These are phyloP conservation scores for Cyberlindnera galapagoensis DNA, from an alignment of 805 yeast species.

Conservation along the genomic window DNA sequence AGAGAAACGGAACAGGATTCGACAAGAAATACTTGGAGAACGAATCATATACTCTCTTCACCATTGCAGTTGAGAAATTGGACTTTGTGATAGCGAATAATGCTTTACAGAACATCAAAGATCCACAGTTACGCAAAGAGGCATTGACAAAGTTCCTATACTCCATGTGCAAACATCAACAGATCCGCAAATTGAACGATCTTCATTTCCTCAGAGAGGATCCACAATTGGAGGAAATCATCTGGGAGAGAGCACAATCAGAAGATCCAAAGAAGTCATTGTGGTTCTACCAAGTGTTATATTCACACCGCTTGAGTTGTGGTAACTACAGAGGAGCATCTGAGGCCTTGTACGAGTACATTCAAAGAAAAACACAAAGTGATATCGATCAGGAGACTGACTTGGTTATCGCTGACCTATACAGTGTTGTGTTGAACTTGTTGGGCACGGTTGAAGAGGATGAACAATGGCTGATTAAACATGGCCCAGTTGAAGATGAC, in stretches of 20 bases:
- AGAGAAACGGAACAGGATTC: conserved; percentile 16
- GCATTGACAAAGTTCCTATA: conserved; percentile 30
- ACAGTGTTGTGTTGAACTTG: conserved; percentile 33
- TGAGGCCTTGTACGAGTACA: conserved; percentile 37
- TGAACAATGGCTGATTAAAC: conserved; percentile 36
- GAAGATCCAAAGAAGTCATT: conserved; percentile 28
- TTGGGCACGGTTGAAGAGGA: conserved; percentile 29
- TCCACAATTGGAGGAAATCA: conserved; percentile 34
- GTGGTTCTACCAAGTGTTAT: conserved; percentile 43
- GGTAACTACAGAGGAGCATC: conserved; percentile 46
- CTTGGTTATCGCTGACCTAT: conserved; percentile 28
- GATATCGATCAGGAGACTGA: conserved; percentile 5
- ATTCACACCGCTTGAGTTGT: conserved; percentile 42
- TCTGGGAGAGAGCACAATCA: conserved; percentile 26
- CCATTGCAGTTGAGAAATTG: conserved; percentile 25
- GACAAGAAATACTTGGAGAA: conserved; percentile 19
- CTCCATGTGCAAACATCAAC: conserved; percentile 32
- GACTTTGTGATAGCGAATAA: conserved; percentile 28
- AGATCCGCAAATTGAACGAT: conserved; percentile 32
- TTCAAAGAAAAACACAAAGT: conserved; percentile 19
- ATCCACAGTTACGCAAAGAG: conserved; percentile 14
- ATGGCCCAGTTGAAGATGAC: conserved; percentile 17
- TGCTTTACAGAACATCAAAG: conserved; percentile 25
- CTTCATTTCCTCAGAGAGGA: conserved; percentile 40
- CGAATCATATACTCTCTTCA: conserved; percentile 20